These are phyloP conservation scores for Fraxinus velutina DNA, from an alignment of 305 asterid species.

Conservation along the genomic window DNA sequence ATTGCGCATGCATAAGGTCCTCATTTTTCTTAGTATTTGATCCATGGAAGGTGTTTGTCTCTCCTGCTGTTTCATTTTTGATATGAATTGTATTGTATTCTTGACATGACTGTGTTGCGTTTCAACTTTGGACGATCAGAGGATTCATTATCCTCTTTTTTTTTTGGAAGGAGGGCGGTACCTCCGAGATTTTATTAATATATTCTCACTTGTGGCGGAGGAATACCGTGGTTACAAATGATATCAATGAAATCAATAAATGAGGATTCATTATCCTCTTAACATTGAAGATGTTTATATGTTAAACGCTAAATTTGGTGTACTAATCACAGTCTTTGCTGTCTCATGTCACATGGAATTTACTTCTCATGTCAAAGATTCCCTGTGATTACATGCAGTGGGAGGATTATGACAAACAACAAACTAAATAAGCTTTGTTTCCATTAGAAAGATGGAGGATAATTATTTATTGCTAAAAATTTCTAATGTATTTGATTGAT, in stretches of 20 bases:
- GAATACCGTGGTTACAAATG: too few species aligned
- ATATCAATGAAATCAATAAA: too few species aligned
- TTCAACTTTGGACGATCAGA: background rate
- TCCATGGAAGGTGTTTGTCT: conserved; percentile 3
- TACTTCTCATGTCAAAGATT: background rate
- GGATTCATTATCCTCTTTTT: background rate
- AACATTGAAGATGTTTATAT: background rate
- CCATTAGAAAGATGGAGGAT: background rate
- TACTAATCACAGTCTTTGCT: background rate
- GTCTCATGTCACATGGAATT: conserved; percentile 1
- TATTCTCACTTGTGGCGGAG: too few species aligned
- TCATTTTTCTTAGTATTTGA: conserved; percentile 1
- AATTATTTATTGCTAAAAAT: background rate
- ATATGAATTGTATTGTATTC: background rate
- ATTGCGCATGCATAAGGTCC: background rate
- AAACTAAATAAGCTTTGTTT: background rate
- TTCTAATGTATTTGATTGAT: background rate
- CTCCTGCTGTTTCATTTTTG: background rate
- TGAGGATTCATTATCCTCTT: background rate
- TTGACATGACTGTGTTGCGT: background rate
- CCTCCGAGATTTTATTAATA: too few species aligned
- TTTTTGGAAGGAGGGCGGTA: too few species aligned
- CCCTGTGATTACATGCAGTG: conserved; percentile 1
- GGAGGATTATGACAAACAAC: background rate
- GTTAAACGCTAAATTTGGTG: background rate